These are phyloP conservation scores for Leucoagaricus sp. DNA, from an alignment of 1,284 basidiomycete species.

Conservation along the genomic window DNA sequence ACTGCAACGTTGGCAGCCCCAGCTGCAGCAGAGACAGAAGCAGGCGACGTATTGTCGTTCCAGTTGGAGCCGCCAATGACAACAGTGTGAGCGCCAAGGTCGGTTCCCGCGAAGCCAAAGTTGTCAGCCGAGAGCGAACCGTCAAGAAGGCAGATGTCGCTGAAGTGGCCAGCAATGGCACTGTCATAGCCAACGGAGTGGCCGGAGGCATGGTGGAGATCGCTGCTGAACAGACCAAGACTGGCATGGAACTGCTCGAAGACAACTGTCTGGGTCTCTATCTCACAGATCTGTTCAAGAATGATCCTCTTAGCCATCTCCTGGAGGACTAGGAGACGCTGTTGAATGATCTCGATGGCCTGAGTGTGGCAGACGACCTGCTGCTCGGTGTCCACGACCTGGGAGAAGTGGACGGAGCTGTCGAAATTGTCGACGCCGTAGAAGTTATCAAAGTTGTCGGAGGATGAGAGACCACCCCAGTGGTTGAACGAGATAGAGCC, in stretches of 20 bases:
- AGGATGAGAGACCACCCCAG: conserved; percentile 37
- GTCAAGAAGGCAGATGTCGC: conserved; percentile 27
- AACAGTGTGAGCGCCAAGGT: conserved; percentile 30
- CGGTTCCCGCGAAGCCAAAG: conserved; percentile 33
- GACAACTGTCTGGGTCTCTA: conserved; percentile 36
- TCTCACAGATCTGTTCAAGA: conserved; percentile 34
- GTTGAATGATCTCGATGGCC: conserved; percentile 35
- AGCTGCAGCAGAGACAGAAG: conserved; percentile 26
- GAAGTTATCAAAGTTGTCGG: conserved; percentile 42
- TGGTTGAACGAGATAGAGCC: conserved; percentile 28
- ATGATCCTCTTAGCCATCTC: conserved; percentile 42
- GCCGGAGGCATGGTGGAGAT: conserved; percentile 31
- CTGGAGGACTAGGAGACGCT: conserved; percentile 37
- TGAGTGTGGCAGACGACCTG: conserved; percentile 35
- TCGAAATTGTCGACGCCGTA: conserved; percentile 41
- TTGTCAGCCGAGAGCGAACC: conserved; percentile 31
- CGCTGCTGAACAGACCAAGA: conserved; percentile 31
- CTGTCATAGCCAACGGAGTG: conserved; percentile 32
- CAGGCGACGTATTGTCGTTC: conserved; percentile 29
- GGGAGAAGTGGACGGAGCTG: conserved; percentile 25
- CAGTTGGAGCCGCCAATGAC: conserved; percentile 33
- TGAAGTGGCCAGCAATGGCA: conserved; percentile 27
- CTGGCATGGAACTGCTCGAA: conserved; percentile 33
- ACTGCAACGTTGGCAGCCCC: conserved; percentile 20
- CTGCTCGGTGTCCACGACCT: conserved; percentile 28